Percentiles rank a stretch among this genome's conserved stretches.
These are phyloP conservation scores for Iris pallida DNA, from an alignment of 116 monocot species.

Conservation along the genomic window DNA sequence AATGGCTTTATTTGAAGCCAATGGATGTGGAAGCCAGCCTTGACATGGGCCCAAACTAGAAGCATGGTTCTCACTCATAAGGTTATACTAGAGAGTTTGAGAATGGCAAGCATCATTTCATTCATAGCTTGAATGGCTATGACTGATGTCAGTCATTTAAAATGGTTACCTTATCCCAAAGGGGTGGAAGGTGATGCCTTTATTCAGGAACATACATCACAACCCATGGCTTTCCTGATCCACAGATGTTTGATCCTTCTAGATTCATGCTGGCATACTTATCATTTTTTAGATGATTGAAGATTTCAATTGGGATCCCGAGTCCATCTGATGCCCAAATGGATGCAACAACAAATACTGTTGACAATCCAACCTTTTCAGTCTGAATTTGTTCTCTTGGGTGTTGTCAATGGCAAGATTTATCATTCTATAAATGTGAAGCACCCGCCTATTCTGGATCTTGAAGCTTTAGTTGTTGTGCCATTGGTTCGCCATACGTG, in stretches of 20 bases:
- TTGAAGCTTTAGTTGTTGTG: too few species aligned
- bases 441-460: too few species aligned
- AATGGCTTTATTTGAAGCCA: slow-evolving; percentile 39
- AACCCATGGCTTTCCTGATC: slow-evolving; percentile 56
- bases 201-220: slow-evolving; percentile 93
- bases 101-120: slow-evolving; percentile 94
- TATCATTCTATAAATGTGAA: too few species aligned
- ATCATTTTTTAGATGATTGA: slow-evolving; percentile 64
- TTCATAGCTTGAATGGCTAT: too few species aligned
- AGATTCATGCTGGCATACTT: slow-evolving; percentile 49
- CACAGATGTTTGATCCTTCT: slow-evolving; percentile 69
- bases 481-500: too few species aligned
- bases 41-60: slow-evolving; percentile 76
- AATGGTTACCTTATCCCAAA: too few species aligned
- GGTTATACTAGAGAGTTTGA: slow-evolving; percentile 77
- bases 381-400: slow-evolving; percentile 26
- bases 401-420: too few species aligned
- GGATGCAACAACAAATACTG: slow-evolving; percentile 31
- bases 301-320: slow-evolving; percentile 24
- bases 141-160: too few species aligned
- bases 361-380: slow-evolving; percentile 7
- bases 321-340: slow-evolving; percentile 13
- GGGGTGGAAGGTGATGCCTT: too few species aligned
- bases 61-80: slow-evolving; percentile 73
- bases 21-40: slow-evolving; percentile 34